phyloP scores from a whole-genome alignment of 805 yeast species.

The Pachysolen tannophilus region DNA sequence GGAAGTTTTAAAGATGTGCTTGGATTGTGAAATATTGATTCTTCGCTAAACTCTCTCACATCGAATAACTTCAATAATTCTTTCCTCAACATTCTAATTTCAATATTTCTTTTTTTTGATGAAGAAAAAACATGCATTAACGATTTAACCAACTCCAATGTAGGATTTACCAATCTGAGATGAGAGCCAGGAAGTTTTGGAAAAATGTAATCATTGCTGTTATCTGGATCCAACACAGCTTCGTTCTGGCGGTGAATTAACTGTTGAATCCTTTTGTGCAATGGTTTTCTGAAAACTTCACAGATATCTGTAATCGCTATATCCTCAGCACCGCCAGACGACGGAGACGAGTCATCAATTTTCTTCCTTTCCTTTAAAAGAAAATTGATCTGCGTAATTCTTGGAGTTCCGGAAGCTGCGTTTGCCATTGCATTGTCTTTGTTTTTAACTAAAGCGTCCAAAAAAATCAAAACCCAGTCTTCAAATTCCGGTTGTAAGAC shows the following conservation, averaged over 20 bases:
- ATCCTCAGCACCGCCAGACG: conserved; percentile 10
- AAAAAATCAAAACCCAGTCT: conserved; percentile 74
- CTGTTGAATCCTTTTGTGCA: conserved; percentile 58
- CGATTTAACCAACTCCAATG: conserved; percentile 71
- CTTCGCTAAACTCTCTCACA: conserved; percentile 75
- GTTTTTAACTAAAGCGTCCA: conserved; percentile 57
- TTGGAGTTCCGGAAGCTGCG: conserved; percentile 33
- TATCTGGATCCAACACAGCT: conserved; percentile 56
- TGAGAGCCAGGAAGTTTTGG: conserved; percentile 76
- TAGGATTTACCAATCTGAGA: conserved; percentile 52
- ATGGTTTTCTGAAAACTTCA: conserved; percentile 50
- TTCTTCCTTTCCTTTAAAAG: conserved; percentile 37
- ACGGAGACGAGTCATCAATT: conserved; percentile 17
- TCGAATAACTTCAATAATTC: conserved; percentile 69
- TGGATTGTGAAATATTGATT: conserved; percentile 68
- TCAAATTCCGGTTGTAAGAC: conserved; percentile 77
- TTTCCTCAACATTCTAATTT: conserved; percentile 66
- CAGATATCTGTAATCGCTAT: conserved; percentile 34
- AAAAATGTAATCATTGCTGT: conserved; percentile 57
- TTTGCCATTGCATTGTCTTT: conserved; percentile 32
- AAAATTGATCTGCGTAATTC: conserved; percentile 63
- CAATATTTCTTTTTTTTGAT: conserved; percentile 56
- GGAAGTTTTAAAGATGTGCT: conserved; percentile 59
- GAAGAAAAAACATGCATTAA: conserved; percentile 66
- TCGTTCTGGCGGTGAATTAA: conserved; percentile 67